Evolutionary conservation across 768 basidiomycete species (phyloP), one percentile per base, ranked within the genome.

Genomic region (Serendipita sp.): DNA sequence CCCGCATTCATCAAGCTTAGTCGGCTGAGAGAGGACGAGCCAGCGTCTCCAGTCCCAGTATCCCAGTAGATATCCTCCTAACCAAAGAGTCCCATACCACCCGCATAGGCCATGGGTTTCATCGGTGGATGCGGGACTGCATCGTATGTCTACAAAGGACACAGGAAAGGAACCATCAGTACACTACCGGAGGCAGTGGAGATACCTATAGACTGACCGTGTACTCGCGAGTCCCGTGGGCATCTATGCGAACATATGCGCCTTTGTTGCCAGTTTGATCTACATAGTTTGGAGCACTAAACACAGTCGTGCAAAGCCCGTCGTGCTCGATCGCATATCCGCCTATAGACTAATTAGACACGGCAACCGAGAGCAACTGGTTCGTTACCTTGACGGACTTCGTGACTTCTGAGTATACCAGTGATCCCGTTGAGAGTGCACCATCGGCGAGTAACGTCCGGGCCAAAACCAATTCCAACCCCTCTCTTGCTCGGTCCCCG

Each of bases 401-500:
- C 96, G 71, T 99, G 96, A 67, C 89, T 92, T 56, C 96, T 87
- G 66, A 97, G 86, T 62, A 99, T 78, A 3, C 90, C 91, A 24
- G 91, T 84, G 51, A 97, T 81, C 16, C 83, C 80, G 71, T 96
- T 96, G 28, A 86, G 76, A 41, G 82, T 80, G 70, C 94, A 96
- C 92, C 93, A 97, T 62, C 81, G 75, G 69, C 79, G 82, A 1
- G 93, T 96, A 17, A 97, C 88, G 70, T 95, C 93, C 0, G 95
- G 94, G 16, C 96, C 96, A 72, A 99, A 99, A 3, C 86, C 83
- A 65, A 96, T 85, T 22, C 96, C 96, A 64, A 98, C 93, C 60
- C 96, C 90, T 41, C 96, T 84, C 78, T 98, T 98, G 70, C 90
- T 94, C 13, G 96, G 95, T 3, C 96, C 95, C 28, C 96, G 84